Percentiles rank a stretch among this genome's conserved stretches.
Evolutionary conservation across 23 red algal genomes (phyloP).

Genomic region (Gracilaria gracilis): DNA sequence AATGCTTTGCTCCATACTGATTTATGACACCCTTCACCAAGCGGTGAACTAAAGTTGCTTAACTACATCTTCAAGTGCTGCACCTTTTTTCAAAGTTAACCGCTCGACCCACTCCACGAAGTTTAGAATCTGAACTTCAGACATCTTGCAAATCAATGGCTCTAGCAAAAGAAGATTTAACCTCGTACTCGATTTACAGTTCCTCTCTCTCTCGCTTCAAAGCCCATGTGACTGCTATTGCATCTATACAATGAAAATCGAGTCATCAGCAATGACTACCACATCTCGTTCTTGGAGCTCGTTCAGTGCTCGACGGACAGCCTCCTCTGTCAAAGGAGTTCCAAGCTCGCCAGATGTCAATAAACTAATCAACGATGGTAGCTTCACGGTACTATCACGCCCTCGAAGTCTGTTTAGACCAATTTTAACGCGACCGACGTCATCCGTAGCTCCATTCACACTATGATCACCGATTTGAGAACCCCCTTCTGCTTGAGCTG

Average conservation of each 20-base stretch:
- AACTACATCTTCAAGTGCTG: too few species aligned
- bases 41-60: too few species aligned
- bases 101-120: too few species aligned
- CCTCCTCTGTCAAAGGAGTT: conserved; percentile 26
- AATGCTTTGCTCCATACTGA: too few species aligned
- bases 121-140: too few species aligned
- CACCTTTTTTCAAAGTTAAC: too few species aligned
- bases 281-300: conserved; percentile 46
- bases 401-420: conserved; percentile 57
- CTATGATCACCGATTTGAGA: neutral
- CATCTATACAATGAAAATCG: conserved; percentile 71
- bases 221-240: too few species aligned
- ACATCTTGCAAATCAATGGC: too few species aligned
- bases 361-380: conserved; percentile 14
- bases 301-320: conserved; percentile 30
- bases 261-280: conserved; percentile 60
- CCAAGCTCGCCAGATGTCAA: conserved; percentile 27
- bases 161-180: too few species aligned
- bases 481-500: conserved; percentile 61
- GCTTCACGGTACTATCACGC: conserved; percentile 53
- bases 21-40: too few species aligned
- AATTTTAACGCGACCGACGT: conserved; percentile 35
- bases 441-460: neutral
- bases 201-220: neutral
- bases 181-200: neutral